These are phyloP conservation scores for Pseudogymnoascus sp. DNA, from an alignment of 2,329 filamentous ascomycete genomes.

Conservation along the genomic window DNA sequence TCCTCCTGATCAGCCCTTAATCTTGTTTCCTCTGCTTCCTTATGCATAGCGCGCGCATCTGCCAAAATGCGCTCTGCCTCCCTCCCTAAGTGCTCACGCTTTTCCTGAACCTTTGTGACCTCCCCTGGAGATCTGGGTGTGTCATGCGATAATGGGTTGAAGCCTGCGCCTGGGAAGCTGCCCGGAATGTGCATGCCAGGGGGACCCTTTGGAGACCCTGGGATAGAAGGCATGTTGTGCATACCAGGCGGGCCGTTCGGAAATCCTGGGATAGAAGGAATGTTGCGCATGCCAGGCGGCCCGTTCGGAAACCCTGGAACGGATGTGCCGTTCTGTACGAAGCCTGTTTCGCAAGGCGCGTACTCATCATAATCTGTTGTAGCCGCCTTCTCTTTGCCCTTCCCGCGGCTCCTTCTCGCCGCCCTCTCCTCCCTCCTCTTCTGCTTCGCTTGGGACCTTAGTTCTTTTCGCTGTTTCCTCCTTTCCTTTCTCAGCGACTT, in stretches of 20 bases:
- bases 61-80: slow-evolving; percentile 1
- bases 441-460: slow-evolving; percentile 11
- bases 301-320: neutral
- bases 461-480: slow-evolving; percentile 9
- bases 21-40: slow-evolving; percentile 3
- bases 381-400: slow-evolving; percentile 29
- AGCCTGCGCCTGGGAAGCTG: neutral
- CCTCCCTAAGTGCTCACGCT: neutral
- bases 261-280: neutral
- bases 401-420: slow-evolving; percentile 22
- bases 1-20: neutral
- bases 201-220: neutral
- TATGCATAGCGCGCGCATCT: neutral
- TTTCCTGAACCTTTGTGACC: neutral
- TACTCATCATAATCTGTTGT: slow-evolving; percentile 13
- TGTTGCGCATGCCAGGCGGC: neutral
- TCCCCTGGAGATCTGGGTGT: neutral
- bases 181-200: neutral
- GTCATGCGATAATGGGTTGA: neutral
- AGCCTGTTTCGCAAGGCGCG: neutral
- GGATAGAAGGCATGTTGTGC: neutral
- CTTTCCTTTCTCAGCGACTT: slow-evolving; percentile 20
- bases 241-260: neutral
- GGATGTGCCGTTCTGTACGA: neutral
- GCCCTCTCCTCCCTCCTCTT: slow-evolving; percentile 17